Conservation (phyloP, 768 basidiomycete genomes). For the Naganishia kalamii region DNA sequence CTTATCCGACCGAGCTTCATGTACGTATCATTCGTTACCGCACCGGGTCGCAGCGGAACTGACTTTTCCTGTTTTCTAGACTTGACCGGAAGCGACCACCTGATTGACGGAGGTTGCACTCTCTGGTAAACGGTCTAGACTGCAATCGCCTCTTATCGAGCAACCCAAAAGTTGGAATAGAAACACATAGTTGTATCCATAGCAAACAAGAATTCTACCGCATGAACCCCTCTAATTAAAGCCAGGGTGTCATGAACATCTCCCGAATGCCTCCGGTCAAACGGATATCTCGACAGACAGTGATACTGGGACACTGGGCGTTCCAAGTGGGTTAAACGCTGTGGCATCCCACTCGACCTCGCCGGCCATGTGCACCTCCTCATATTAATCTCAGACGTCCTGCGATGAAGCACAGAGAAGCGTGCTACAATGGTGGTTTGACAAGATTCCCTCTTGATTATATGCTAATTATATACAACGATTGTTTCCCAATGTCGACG, state of each 20-base stretch:
- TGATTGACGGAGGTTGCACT: constrained; percentile 37
- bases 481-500: no score
- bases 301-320: neutral
- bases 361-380: no score
- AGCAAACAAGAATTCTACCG: no score
- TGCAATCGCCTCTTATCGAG: neutral
- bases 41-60: neutral
- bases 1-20: constrained; percentile 36
- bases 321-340: neutral
- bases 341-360: neutral
- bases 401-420: no score
- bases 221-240: no score
- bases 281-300: no score
- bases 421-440: no score
- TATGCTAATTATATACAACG: constrained; percentile 6
- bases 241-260: no score
- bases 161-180: neutral
- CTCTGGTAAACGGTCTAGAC: constrained; percentile 26
- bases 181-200: constrained; percentile 11
- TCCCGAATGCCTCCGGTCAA: no score
- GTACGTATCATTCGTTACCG: constrained; percentile 25
- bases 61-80: constrained; percentile 21
- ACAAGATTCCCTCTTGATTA: neutral
- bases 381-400: no score
- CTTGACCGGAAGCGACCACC: constrained; percentile 33